Percentiles rank a stretch among this genome's conserved stretches.
Evolutionary conservation across 257 asterid genomes (phyloP).

Genomic region (Capsicum chinense): DNA sequence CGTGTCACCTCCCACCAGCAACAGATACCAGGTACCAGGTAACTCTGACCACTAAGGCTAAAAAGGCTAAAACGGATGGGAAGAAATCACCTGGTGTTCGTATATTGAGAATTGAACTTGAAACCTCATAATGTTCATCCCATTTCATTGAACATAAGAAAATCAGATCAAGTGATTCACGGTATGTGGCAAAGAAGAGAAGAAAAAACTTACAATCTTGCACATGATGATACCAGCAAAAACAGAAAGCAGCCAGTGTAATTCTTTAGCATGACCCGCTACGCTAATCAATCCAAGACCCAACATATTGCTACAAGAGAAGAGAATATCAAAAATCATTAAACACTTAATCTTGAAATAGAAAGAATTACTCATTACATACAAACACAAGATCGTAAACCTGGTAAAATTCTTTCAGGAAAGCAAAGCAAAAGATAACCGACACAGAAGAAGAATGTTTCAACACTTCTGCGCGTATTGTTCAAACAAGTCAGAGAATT

Average conservation of each 20-base stretch:
- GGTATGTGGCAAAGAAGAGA: background rate
- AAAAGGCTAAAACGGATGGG: too few relatives aligned
- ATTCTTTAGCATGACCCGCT: conserved; percentile 54
- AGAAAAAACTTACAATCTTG: conserved; percentile 64
- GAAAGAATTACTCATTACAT: background rate
- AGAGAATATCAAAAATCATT: conserved; percentile 1
- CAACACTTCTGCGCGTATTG: background rate
- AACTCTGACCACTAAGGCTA: too few relatives aligned
- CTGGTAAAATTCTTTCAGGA: background rate
- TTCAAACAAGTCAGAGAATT: background rate
- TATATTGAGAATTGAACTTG: too few relatives aligned
- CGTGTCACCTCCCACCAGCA: too few relatives aligned
- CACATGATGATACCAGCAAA: conserved; percentile 78
- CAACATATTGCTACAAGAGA: conserved; percentile 39
- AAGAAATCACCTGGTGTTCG: too few relatives aligned
- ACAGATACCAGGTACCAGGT: too few relatives aligned
- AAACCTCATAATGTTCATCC: too few relatives aligned
- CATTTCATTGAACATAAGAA: too few relatives aligned
- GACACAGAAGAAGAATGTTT: background rate
- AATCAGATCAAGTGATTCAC: background rate
- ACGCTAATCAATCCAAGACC: conserved; percentile 42
- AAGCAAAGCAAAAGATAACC: background rate
- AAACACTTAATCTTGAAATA: background rate
- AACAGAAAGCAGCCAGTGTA: conserved; percentile 64
- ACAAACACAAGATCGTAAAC: background rate